phyloP scores from a whole-genome alignment of 2,329 filamentous ascomycete species.

The Hypoxylon sp. region DNA sequence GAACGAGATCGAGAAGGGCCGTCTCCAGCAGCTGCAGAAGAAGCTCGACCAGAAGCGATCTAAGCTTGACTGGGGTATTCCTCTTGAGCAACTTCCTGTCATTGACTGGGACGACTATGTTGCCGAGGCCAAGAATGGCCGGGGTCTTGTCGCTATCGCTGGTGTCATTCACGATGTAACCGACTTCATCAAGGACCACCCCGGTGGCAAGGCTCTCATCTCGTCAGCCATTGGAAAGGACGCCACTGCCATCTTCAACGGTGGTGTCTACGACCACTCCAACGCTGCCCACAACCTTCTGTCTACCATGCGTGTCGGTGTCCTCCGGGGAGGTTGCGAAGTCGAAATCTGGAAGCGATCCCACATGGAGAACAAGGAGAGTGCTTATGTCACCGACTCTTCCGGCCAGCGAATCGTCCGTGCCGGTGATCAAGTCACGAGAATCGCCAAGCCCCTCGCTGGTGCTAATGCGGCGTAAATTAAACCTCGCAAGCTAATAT shows the following conservation, averaged over 20 bases:
- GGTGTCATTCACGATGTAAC: constrained; percentile 76
- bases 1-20: constrained; percentile 79
- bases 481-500: neutral
- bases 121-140: constrained; percentile 74
- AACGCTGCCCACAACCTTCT: constrained; percentile 78
- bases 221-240: constrained; percentile 75
- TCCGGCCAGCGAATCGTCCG: constrained; percentile 79
- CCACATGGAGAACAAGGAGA: constrained; percentile 77
- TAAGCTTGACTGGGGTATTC: constrained; percentile 75
- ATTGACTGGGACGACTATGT: constrained; percentile 74
- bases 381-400: constrained; percentile 76
- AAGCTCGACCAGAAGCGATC: constrained; percentile 76
- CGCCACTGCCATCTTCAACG: constrained; percentile 78
- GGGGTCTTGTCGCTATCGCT: constrained; percentile 71
- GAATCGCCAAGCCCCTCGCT: constrained; percentile 77
- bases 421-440: constrained; percentile 81
- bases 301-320: constrained; percentile 76
- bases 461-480: constrained; percentile 78
- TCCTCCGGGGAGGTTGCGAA: constrained; percentile 76
- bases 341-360: constrained; percentile 79
- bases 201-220: constrained; percentile 77
- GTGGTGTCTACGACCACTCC: constrained; percentile 76
- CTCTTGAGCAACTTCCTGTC: constrained; percentile 65
- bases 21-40: constrained; percentile 77
- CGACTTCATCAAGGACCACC: constrained; percentile 77